Base-by-base conservation (phyloP, 768 basidiomycete species). In the Lactarius quietus region DNA sequence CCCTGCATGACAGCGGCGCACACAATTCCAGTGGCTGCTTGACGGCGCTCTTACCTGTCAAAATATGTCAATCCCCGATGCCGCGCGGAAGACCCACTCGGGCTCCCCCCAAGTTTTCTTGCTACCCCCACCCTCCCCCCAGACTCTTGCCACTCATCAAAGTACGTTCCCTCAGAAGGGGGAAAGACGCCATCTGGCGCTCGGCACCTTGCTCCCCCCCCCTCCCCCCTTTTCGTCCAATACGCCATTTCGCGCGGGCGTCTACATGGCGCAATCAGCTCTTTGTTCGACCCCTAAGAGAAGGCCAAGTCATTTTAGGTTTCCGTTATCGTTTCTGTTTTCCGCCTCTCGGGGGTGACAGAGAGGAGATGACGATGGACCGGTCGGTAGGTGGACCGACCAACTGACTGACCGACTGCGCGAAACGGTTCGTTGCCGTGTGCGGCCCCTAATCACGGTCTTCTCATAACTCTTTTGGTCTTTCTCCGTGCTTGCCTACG, bases 381-480 rank as follows among this genome's bases (percentile, higher is more conserved):
- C 15, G 48, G n/a, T 45, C n/a, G 9, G 43, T 45, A 20, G 23
- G 48, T 51, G 5, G 26, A 12, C 23, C 48, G 48, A 10, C 0
- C 48, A 10, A 39, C 14, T 15, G 23, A 26, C 23, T 14, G 48
- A 23, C 48, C 26, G 23, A 48, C n/a, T 14, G 45, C 45, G 56
- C 41, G 35, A 61, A 65, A 65, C 59, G 64, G 64, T 65, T 65
- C 64, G 64, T 56, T 28, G 35, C 36, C 43, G 54, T 60, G 64
- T 60, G 38, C 15, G 33, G n/a, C n/a, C n/a, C n/a, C 35, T 36
- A 48, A 3, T 3, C n/a, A 45, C 64, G 64, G 59, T 48, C 60
- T 45, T 29, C 54, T 58, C 31, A 35, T 23, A 15, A 17, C 57
- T 39, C 33, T 35, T 31, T 31, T 52, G 35, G 39, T 41, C 20